Conservation (phyloP, 208 protist genomes). For the Crithidia bombi region DNA sequence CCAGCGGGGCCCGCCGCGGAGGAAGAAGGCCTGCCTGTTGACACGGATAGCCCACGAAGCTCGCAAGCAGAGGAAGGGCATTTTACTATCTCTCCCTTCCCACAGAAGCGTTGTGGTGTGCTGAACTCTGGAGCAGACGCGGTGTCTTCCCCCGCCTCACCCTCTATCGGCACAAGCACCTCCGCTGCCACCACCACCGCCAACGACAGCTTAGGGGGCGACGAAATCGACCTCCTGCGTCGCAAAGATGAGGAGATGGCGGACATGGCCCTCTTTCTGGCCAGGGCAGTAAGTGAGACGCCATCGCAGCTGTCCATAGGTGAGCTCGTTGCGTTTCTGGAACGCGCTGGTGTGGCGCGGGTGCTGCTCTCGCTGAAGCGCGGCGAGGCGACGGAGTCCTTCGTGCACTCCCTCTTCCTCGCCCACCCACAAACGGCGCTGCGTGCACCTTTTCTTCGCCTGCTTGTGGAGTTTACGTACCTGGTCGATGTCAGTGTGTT, state of each 20-base stretch:
- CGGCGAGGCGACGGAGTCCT: conserved; percentile 36
- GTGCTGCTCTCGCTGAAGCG: conserved; percentile 63
- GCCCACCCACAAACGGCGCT: neutral
- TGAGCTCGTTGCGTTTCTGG: conserved; percentile 50
- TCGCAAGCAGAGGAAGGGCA: neutral
- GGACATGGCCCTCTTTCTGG: conserved; percentile 80
- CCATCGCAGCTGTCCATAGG: conserved; percentile 36
- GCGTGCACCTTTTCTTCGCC: neutral
- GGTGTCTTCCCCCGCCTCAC: neutral
- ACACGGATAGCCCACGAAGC: neutral
- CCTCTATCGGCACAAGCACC: neutral
- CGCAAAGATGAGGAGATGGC: conserved; percentile 72
- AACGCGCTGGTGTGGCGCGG: conserved; percentile 17
- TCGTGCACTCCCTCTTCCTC: conserved; percentile 45
- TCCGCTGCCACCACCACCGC: neutral
- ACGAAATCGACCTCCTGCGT: conserved; percentile 68
- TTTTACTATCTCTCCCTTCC: neutral
- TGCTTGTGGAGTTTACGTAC: conserved; percentile 8
- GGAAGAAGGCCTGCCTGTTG: neutral
- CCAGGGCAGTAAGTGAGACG: conserved; percentile 33
- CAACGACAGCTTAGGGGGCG: conserved; percentile 45
- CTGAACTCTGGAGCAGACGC: neutral
- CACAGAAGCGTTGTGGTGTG: neutral
- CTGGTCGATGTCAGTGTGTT: conserved; percentile 6
- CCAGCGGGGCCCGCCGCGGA: neutral